phyloP scores from a whole-genome alignment of 192 early-diverging fungal species.

The Coemansia sp. region DNA sequence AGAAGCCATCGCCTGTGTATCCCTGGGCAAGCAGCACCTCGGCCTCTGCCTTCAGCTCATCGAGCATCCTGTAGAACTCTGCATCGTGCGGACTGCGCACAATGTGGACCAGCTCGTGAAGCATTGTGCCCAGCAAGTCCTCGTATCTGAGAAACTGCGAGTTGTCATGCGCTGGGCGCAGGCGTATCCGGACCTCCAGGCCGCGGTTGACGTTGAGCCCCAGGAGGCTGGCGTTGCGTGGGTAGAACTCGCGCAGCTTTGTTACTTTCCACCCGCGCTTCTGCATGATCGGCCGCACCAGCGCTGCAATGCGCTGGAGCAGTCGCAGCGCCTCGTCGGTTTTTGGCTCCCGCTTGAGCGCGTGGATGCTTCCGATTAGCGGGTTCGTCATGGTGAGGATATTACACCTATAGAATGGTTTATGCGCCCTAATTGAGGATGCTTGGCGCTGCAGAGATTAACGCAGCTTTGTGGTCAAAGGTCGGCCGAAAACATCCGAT shows the following conservation, averaged over 20 bases:
- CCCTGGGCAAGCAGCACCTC: slow-evolving; percentile 34
- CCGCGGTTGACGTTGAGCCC: slow-evolving; percentile 48
- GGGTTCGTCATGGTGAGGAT: slow-evolving; percentile 6
- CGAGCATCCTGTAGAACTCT: slow-evolving; percentile 35
- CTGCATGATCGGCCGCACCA: slow-evolving; percentile 45
- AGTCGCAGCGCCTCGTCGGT: slow-evolving; percentile 17
- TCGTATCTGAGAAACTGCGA: slow-evolving; percentile 29
- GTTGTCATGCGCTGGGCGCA: slow-evolving; percentile 26
- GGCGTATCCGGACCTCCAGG: slow-evolving; percentile 38
- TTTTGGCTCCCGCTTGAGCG: slow-evolving; percentile 26
- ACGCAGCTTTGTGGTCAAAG: too few relatives aligned
- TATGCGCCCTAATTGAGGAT: too few relatives aligned
- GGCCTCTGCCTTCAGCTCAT: slow-evolving; percentile 29
- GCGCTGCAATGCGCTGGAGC: slow-evolving; percentile 34
- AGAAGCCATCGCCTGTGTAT: slow-evolving; percentile 48
- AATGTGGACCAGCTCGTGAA: slow-evolving; percentile 53
- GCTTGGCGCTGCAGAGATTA: too few relatives aligned
- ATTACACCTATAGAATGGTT: too few relatives aligned
- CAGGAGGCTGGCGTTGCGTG: slow-evolving; percentile 24
- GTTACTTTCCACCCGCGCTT: slow-evolving; percentile 34
- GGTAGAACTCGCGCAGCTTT: slow-evolving; percentile 38
- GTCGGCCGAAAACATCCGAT: too few relatives aligned
- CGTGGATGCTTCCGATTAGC: slow-evolving; percentile 34
- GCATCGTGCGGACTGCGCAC: slow-evolving; percentile 38
- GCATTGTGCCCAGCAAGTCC: slow-evolving; percentile 45